Evolutionary conservation across 495 filamentous ascomycete species (phyloP).

Genomic region (Tuber umbilicatum): DNA sequence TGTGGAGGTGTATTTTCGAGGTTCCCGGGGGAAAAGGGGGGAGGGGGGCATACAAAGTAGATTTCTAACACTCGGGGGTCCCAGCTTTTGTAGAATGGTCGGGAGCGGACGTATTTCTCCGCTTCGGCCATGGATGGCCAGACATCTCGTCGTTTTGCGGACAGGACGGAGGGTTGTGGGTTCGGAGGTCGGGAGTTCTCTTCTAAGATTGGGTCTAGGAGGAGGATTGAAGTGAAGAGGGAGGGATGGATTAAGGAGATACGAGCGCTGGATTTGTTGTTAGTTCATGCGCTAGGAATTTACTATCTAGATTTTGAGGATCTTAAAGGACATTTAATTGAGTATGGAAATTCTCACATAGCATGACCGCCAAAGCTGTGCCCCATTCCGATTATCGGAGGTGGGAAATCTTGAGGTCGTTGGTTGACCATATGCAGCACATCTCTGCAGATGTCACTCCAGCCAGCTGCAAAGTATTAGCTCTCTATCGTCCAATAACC

Average conservation of each 20-base stretch:
- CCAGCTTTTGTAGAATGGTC: slow-evolving; percentile 66
- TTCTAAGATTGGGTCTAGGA: slow-evolving; percentile 76
- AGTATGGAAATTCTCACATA: slow-evolving; percentile 47
- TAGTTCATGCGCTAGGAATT: slow-evolving; percentile 6
- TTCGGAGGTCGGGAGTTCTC: slow-evolving; percentile 3
- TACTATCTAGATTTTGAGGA: not conserved
- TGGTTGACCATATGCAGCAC: slow-evolving; percentile 79
- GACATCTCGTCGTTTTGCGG: slow-evolving; percentile 59
- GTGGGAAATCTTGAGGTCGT: slow-evolving; percentile 74
- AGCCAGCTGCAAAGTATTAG: slow-evolving; percentile 52
- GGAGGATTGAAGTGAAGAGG: slow-evolving; percentile 65
- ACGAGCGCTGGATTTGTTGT: slow-evolving; percentile 9
- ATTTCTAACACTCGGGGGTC: slow-evolving; percentile 62
- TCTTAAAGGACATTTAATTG: not conserved
- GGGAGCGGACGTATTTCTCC: slow-evolving; percentile 52
- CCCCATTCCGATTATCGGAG: slow-evolving; percentile 81
- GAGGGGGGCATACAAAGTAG: slow-evolving; percentile 46
- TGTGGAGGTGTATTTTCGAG: not conserved
- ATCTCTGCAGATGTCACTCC: slow-evolving; percentile 83
- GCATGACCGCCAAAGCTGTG: slow-evolving; percentile 81
- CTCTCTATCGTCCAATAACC: not conserved
- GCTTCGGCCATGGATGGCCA: slow-evolving; percentile 66
- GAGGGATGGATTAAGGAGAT: slow-evolving; percentile 69
- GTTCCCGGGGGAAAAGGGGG: not conserved
- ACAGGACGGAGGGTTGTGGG: slow-evolving; percentile 48